Percentiles rank a stretch among this genome's conserved stretches.
phyloP scores from a whole-genome alignment of 2,329 filamentous ascomycete species.

The Claviceps pusilla region DNA sequence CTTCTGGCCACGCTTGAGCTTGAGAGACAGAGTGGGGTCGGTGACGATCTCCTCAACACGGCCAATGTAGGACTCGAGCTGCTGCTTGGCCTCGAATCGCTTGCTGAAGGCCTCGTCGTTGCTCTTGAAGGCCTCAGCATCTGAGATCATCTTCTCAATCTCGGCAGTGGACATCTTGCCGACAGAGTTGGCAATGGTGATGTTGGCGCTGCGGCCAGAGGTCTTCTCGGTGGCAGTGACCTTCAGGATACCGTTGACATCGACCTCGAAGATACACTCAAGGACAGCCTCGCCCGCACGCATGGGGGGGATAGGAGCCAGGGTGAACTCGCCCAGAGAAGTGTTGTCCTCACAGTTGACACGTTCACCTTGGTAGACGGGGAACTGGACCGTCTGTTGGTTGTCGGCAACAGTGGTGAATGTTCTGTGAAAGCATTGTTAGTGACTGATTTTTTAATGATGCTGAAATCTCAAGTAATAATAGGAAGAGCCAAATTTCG shows the following conservation, averaged over 20 bases:
- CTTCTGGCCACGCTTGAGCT: slow-evolving; percentile 98
- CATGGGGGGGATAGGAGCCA: slow-evolving; percentile 78
- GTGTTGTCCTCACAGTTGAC: slow-evolving; percentile 98
- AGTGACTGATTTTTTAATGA: neutral
- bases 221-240: slow-evolving; percentile 98
- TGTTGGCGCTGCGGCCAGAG: slow-evolving; percentile 94
- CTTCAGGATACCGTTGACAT: slow-evolving; percentile 99
- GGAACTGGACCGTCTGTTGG: slow-evolving; percentile 62
- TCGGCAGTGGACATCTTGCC: slow-evolving; percentile 89
- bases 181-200: slow-evolving; percentile 98
- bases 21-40: slow-evolving; percentile 87
- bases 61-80: slow-evolving; percentile 97
- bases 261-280: slow-evolving; percentile 97
- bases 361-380: slow-evolving; percentile 89
- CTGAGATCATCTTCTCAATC: slow-evolving; percentile 95
- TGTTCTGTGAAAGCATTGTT: slow-evolving; percentile 26
- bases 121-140: slow-evolving; percentile 97
- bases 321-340: slow-evolving; percentile 89
- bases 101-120: slow-evolving; percentile 98
- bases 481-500: neutral
- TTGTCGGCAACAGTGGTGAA: slow-evolving; percentile 75
- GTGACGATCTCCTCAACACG: slow-evolving; percentile 98
- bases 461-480: neutral
- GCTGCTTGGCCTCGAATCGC: slow-evolving; percentile 97
- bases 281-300: slow-evolving; percentile 90